phyloP scores from a whole-genome alignment of 179 eudicot species.

The Spinacia oleracea region DNA sequence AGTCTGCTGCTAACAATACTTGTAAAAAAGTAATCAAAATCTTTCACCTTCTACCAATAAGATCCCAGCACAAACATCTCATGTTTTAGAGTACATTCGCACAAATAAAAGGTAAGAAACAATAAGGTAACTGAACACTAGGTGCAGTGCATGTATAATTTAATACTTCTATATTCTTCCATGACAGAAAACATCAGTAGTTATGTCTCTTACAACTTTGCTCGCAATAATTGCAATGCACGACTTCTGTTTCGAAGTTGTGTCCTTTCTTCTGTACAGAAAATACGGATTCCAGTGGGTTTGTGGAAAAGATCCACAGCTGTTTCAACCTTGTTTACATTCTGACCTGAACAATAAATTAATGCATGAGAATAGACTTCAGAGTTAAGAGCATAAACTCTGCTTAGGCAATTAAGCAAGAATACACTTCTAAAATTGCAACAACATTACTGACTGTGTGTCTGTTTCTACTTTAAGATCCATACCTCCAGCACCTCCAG shows the following conservation, averaged over 20 bases:
- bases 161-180: neutral
- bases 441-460: neutral
- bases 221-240: slow-evolving; percentile 89
- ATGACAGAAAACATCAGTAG: neutral
- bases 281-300: slow-evolving; percentile 97
- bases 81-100: neutral
- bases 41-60: neutral
- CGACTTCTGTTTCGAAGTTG: slow-evolving; percentile 82
- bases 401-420: slow-evolving; percentile 1
- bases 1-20: neutral
- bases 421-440: neutral
- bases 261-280: slow-evolving; percentile 96
- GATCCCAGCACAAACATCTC: neutral
- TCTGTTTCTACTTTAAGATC: slow-evolving; percentile 4
- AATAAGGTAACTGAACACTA: neutral
- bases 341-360: slow-evolving; percentile 69
- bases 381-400: slow-evolving; percentile 9
- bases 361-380: slow-evolving; percentile 29
- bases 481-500: slow-evolving; percentile 99
- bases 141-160: neutral
- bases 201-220: slow-evolving; percentile 67
- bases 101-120: neutral
- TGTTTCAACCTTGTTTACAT: slow-evolving; percentile 99
- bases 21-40: neutral
- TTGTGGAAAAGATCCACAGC: slow-evolving; percentile 94